Evolutionary conservation across 768 basidiomycete genomes (phyloP).

Genomic region (Boletus rubescentipes): DNA sequence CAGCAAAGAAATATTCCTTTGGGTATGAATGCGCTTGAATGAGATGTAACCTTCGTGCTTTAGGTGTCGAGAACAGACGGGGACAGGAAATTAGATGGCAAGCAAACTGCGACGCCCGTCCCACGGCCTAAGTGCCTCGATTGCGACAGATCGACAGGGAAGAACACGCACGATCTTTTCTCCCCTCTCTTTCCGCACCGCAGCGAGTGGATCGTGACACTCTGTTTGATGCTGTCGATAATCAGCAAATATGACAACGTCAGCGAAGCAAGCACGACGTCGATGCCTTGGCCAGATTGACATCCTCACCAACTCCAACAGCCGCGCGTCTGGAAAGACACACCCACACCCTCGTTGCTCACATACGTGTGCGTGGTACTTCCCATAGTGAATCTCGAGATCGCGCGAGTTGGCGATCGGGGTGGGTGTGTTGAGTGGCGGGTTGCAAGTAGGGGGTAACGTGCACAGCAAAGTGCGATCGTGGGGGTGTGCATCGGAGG

Average conservation of each 20-base stretch:
- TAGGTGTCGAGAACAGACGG: slow-evolving; percentile 67
- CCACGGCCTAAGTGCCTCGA: background rate
- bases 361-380: slow-evolving; percentile 82
- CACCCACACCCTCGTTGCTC: slow-evolving; percentile 65
- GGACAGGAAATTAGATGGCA: slow-evolving; percentile 68
- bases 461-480: slow-evolving; percentile 59
- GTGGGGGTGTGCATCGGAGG: slow-evolving; percentile 21
- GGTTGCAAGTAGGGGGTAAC: slow-evolving; percentile 81
- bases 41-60: slow-evolving; percentile 75
- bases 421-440: slow-evolving; percentile 52
- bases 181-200: slow-evolving; percentile 70
- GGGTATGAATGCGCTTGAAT: slow-evolving; percentile 82
- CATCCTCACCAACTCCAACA: slow-evolving; percentile 72
- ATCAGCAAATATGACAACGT: background rate
- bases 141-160: slow-evolving; percentile 13
- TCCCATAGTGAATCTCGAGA: slow-evolving; percentile 81
- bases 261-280: slow-evolving; percentile 1
- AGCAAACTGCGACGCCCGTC: slow-evolving; percentile 56
- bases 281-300: slow-evolving; percentile 1
- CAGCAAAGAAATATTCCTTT: slow-evolving; percentile 87
- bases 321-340: slow-evolving; percentile 81
- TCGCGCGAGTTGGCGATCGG: slow-evolving; percentile 64
- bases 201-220: slow-evolving; percentile 85
- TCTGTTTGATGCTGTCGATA: slow-evolving; percentile 71
- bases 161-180: slow-evolving; percentile 68